A percentile compares a stretch with the other conserved stretches of the same genome.
phyloP scores from a whole-genome alignment of 495 filamentous ascomycete species.

The Hypoxylon lienhwacheense region DNA sequence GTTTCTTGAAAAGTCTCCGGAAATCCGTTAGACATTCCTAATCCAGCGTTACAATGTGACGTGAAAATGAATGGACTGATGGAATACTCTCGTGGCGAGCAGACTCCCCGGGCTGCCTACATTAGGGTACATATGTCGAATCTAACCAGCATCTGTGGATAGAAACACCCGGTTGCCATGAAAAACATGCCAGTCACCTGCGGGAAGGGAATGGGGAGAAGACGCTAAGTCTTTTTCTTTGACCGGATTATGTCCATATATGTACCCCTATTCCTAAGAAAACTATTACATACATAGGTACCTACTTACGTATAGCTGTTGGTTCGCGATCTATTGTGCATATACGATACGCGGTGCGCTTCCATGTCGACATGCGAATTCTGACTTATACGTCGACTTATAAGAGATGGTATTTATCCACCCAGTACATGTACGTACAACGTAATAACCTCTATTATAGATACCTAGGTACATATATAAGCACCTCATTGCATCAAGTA shows the following conservation, averaged over 20 bases:
- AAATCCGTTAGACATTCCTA: conserved; percentile 7
- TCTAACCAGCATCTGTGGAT: too few species aligned
- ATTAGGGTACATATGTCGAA: too few species aligned
- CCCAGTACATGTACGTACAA: not conserved
- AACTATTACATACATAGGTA: not conserved
- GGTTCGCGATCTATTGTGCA: conserved; percentile 24
- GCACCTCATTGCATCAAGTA: too few species aligned
- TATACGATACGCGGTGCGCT: conserved; percentile 39
- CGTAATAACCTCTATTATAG: too few species aligned
- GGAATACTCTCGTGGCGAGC: not conserved
- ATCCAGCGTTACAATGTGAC: conserved; percentile 1
- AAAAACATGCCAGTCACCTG: too few species aligned
- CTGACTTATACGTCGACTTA: not conserved
- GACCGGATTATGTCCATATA: too few species aligned
- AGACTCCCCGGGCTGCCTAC: not conserved
- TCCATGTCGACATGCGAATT: not conserved
- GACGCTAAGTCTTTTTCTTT: too few species aligned
- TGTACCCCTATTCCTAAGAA: too few species aligned
- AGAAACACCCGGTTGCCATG: too few species aligned
- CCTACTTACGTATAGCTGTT: conserved; percentile 6
- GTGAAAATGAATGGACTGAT: not conserved
- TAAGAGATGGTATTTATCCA: not conserved
- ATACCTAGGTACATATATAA: too few species aligned
- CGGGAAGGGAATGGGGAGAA: too few species aligned
- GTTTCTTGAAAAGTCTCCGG: not conserved